phyloP scores from a whole-genome alignment of 164 flowering plant genomes.

The grape (Vitis vinifera) region ASM3070453v1 NC_081810.1:8309001-8309500 shows the following conservation, averaged over 20 bases:
- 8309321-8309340: constrained; percentile 27
- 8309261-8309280: constrained; percentile 22
- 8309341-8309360: constrained; percentile 19
- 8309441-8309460: too few species aligned
- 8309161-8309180: constrained; percentile 23
- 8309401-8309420: neutral
- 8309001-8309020: constrained; percentile 19
- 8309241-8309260: constrained; percentile 19
- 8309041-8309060: neutral
- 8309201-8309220: constrained; percentile 25
- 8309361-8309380: constrained; percentile 22
- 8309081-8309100: constrained; percentile 20
- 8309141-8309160: constrained; percentile 25
- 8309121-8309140: constrained; percentile 26
- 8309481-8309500: too few species aligned
- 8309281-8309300: constrained; percentile 19
- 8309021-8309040: neutral
- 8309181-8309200: constrained; percentile 25
- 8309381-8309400: constrained; percentile 9
- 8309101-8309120: constrained; percentile 22
- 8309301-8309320: constrained; percentile 22
- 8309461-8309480: too few species aligned
- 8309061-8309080: neutral
- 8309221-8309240: constrained; percentile 23
- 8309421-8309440: neutral